phyloP scores from a whole-genome alignment of 768 basidiomycete genomes.

The Tubosaeta sp. region DNA sequence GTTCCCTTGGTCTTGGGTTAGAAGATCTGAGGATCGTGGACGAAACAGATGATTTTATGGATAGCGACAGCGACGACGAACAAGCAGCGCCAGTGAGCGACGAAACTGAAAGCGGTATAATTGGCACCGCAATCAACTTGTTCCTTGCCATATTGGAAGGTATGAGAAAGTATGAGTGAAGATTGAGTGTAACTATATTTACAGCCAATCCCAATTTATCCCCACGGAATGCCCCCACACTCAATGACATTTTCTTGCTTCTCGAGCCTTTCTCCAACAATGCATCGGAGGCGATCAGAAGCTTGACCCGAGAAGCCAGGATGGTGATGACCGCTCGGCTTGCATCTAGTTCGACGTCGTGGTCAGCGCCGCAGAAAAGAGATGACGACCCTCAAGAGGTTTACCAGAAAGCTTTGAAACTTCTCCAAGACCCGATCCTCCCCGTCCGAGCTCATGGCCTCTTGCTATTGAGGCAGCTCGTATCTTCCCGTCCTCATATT shows the following conservation, averaged over 20 bases:
- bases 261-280: conserved; percentile 54
- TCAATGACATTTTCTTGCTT: conserved; percentile 66
- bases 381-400: conserved; percentile 47
- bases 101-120: conserved; percentile 57
- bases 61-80: conserved; percentile 56
- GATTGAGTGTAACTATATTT: background rate
- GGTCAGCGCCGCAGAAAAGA: conserved; percentile 13
- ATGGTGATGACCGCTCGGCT: conserved; percentile 81
- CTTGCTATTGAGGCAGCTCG: conserved; percentile 73
- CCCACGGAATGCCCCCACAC: conserved; percentile 53
- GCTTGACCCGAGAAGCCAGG: conserved; percentile 70
- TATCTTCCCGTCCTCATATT: conserved; percentile 35
- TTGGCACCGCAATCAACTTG: conserved; percentile 73
- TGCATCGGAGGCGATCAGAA: conserved; percentile 45
- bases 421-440: conserved; percentile 86
- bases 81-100: conserved; percentile 36
- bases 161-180: conserved; percentile 26
- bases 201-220: conserved; percentile 56
- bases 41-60: conserved; percentile 36
- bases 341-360: conserved; percentile 50
- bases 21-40: conserved; percentile 37
- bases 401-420: conserved; percentile 84
- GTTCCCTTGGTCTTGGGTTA: conserved; percentile 24
- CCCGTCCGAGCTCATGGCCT: conserved; percentile 95
- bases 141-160: conserved; percentile 87